Base-by-base conservation (phyloP, 192 early-diverging fungal species). In the Backusella liffmaniae region DNA sequence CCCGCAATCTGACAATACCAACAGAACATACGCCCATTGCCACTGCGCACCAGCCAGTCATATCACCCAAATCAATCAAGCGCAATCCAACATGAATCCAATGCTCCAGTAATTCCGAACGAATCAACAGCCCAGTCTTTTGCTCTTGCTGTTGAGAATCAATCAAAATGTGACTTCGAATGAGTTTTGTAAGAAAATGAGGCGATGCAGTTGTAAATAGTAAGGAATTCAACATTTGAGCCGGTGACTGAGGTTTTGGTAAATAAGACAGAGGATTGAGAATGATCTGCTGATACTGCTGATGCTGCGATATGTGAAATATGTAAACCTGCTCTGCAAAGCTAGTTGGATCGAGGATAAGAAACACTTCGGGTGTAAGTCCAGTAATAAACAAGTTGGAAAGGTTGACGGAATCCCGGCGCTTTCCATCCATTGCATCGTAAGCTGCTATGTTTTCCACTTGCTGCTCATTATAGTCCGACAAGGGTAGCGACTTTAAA, bases 151-250 rank as follows among this genome's bases (percentile, higher is more conserved):
- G 77, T 18, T 80, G 84, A 13, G 84, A 78, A 18, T 81, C 90
- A 4, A 90, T 85, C 12, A 92, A 79, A 7, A 94, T 80, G 65
- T 94, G 92, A 71, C 88, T 86, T 62, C 88, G 85, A 18, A 94
- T 86, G 68, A 94, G 77, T 21, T 90, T 85, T 6, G 91, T 91
- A 23, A 94, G 39, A 70, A 94, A 94, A 72, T 94, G 92, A n/a
- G 92, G 92, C 26, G 90, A 84, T 36, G 78, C 72, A 1, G 79
- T 82, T 13, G 89, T 90, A 56, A 88, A 91, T 46, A 82, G 79
- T 73, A 81, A 73, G 7, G 78, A 82, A 51, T 84, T 80, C 32
- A 85, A 72, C 34, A 83, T 81, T 59, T 86, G 82, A 29, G 72
- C 68, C 9, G 74, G 41, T 44, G 77, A 49, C 23, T 53, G 78